A percentile compares a stretch with the other conserved stretches of the same genome.
These are phyloP conservation scores for Acanthamoeba lenticulata DNA, from an alignment of 208 protist species.

Conservation along the genomic window DNA sequence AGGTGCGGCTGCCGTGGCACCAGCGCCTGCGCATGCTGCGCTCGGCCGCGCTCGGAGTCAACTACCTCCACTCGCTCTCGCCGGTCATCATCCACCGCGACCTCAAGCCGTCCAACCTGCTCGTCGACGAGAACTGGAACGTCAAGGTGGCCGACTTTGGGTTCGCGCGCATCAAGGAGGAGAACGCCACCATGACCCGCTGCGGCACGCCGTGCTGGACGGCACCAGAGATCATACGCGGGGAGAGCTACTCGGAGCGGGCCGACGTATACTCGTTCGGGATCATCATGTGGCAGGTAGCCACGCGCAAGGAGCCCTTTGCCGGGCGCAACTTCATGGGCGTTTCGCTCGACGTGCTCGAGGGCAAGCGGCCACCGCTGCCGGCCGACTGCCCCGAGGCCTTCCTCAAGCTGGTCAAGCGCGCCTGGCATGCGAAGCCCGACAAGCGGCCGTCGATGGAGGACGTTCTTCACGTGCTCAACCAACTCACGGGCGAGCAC, in stretches of 20 bases:
- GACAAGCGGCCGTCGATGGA: conserved; percentile 4
- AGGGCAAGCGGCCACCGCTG: neutral
- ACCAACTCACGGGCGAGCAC: neutral
- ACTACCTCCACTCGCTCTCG: neutral
- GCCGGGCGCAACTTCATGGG: conserved; percentile 16
- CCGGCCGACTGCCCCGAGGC: neutral
- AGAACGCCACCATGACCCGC: conserved; percentile 34
- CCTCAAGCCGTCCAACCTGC: neutral
- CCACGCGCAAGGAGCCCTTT: neutral
- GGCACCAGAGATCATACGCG: neutral
- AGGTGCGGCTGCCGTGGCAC: conserved; percentile 70
- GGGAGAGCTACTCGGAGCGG: neutral
- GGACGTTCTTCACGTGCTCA: neutral
- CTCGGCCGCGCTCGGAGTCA: conserved; percentile 55
- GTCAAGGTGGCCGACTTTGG: conserved; percentile 72
- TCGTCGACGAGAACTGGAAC: conserved; percentile 77
- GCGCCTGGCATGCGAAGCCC: neutral
- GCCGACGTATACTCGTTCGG: conserved; percentile 13
- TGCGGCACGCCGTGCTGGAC: conserved; percentile 17
- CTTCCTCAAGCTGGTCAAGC: neutral
- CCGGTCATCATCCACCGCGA: conserved; percentile 61
- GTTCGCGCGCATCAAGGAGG: conserved; percentile 3
- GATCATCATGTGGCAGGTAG: neutral
- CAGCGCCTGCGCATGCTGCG: conserved; percentile 50
- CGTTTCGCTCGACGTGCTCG: conserved; percentile 3